Evolutionary conservation across 768 basidiomycete genomes (phyloP).

Genomic region (Mycena filopes): DNA sequence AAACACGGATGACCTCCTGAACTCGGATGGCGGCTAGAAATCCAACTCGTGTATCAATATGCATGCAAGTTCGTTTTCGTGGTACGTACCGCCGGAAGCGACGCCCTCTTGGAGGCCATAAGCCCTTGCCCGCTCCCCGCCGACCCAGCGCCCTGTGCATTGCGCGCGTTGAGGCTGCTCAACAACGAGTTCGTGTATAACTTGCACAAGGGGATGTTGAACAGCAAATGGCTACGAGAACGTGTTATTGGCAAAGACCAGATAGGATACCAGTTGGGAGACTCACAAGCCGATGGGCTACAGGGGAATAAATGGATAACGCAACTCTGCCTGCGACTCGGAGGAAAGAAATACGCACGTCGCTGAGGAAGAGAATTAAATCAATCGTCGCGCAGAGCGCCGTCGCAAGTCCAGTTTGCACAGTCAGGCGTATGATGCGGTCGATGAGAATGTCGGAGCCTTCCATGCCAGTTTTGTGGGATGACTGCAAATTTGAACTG

Average conservation of each 20-base stretch:
- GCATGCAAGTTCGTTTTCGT: too few relatives aligned
- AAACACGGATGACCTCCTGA: neutral
- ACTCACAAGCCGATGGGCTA: constrained; percentile 28
- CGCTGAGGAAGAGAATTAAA: constrained; percentile 44
- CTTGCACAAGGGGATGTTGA: constrained; percentile 49
- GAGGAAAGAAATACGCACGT: constrained; percentile 12
- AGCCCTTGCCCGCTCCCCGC: constrained; percentile 4
- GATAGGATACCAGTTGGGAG: neutral
- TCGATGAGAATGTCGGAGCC: constrained; percentile 49
- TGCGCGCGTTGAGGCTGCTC: constrained; percentile 48
- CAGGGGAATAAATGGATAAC: neutral
- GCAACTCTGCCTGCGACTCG: neutral
- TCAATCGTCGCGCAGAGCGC: constrained; percentile 45
- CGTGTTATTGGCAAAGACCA: neutral
- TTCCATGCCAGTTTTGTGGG: constrained; percentile 48
- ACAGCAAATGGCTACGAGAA: constrained; percentile 40
- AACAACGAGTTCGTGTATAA: constrained; percentile 52
- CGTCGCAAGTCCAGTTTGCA: constrained; percentile 50
- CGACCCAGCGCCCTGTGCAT: neutral
- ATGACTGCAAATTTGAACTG: constrained; percentile 14
- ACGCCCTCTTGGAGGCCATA: constrained; percentile 4
- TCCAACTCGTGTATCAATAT: neutral
- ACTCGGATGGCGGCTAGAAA: constrained; percentile 13
- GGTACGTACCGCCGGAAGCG: constrained; percentile 3
- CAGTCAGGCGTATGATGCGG: constrained; percentile 50